A percentile compares a stretch with the other conserved stretches of the same genome.
Conservation (phyloP, 306 rosid genomes). For the Rubus idaeus region DNA sequence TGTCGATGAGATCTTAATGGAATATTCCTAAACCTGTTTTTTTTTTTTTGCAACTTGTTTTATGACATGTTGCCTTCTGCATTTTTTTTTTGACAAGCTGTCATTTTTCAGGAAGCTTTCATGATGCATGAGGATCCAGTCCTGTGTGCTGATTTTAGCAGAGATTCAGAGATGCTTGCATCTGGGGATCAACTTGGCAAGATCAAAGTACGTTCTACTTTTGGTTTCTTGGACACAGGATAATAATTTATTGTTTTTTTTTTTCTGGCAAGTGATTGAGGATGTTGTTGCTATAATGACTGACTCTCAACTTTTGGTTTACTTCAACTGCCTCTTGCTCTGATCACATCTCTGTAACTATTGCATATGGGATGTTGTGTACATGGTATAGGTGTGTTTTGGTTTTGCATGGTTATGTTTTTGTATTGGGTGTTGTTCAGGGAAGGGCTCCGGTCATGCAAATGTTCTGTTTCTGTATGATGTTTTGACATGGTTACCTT, state of each 20-base stretch:
- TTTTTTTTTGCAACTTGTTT: constrained; percentile 28
- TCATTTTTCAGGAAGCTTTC: constrained; percentile 75
- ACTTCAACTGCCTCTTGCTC: background rate
- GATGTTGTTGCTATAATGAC: background rate
- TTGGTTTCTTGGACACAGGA: constrained; percentile 24
- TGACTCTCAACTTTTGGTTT: background rate
- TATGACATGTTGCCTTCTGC: background rate
- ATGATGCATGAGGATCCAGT: constrained; percentile 98
- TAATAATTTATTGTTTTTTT: constrained; percentile 2
- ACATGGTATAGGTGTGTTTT: background rate
- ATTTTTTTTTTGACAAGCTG: constrained; percentile 37
- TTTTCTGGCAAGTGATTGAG: background rate
- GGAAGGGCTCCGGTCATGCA: background rate
- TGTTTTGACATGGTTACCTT: background rate
- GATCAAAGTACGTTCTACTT: constrained; percentile 71
- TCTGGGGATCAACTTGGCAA: constrained; percentile 98
- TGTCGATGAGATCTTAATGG: background rate
- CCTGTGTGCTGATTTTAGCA: constrained; percentile 92
- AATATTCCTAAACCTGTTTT: background rate
- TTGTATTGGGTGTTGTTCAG: background rate
- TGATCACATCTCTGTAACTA: background rate
- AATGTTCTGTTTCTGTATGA: background rate
- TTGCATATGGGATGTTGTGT: constrained; percentile 9
- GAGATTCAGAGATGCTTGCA: constrained; percentile 95
- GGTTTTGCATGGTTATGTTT: background rate